Evolutionary conservation across 768 basidiomycete species (phyloP).

Genomic region (Russula vinacea): DNA sequence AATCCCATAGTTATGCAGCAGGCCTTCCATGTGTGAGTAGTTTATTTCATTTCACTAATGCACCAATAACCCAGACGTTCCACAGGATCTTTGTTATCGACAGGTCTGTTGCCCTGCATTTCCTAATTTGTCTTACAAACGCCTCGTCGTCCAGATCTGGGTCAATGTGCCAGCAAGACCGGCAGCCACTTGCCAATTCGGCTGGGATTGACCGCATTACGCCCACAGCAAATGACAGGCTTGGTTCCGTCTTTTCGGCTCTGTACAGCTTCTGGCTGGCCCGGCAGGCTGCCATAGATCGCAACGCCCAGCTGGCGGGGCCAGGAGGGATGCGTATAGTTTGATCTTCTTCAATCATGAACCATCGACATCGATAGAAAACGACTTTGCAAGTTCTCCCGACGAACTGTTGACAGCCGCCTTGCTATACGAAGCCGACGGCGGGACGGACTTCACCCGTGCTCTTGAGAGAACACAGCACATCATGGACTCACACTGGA

Average conservation of each 20-base stretch:
- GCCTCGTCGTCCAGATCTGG: conserved; percentile 41
- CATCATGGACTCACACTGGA: conserved; percentile 49
- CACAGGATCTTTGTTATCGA: conserved; percentile 53
- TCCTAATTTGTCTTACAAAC: conserved; percentile 30
- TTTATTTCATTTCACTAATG: too few species aligned
- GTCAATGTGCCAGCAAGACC: conserved; percentile 48
- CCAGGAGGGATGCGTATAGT: conserved; percentile 54
- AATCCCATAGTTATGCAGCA: conserved; percentile 54
- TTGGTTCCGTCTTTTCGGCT: conserved; percentile 57
- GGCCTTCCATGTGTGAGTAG: conserved; percentile 58
- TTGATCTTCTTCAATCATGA: conserved; percentile 48
- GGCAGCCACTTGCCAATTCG: conserved; percentile 45
- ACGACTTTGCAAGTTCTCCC: conserved; percentile 48
- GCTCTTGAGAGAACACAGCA: conserved; percentile 42
- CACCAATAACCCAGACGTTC: neutral
- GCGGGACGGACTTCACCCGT: conserved; percentile 45
- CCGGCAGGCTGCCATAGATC: conserved; percentile 41
- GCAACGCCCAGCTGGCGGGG: conserved; percentile 30
- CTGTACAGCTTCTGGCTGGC: conserved; percentile 56
- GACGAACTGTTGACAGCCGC: conserved; percentile 44
- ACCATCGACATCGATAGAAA: conserved; percentile 35
- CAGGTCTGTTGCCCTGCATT: conserved; percentile 42
- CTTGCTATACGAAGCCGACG: conserved; percentile 36
- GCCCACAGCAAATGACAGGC: conserved; percentile 44
- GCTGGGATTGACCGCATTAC: conserved; percentile 42